Conservation (phyloP, 2,329 filamentous ascomycete species). For the Chaetomium sp. region DNA sequence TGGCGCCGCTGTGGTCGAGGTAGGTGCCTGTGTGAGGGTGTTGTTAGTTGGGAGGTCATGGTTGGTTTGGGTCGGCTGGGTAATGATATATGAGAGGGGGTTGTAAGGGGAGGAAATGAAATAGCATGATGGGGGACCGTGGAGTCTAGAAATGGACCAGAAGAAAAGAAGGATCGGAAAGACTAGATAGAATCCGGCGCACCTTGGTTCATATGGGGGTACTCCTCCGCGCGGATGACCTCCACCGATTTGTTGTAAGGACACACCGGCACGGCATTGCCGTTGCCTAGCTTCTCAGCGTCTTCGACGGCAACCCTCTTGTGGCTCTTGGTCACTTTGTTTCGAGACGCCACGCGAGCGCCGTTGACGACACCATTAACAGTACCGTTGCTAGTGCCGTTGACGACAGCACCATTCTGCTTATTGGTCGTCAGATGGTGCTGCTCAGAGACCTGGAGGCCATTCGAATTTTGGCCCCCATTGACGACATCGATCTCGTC, state of each 20-base stretch:
- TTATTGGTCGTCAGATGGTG: too few relatives aligned
- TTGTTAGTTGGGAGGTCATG: conserved; percentile 17
- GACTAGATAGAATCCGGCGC: not conserved
- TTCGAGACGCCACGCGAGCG: too few relatives aligned
- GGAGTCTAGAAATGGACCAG: not conserved
- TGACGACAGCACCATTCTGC: too few relatives aligned
- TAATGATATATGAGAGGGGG: not conserved
- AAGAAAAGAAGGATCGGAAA: too few relatives aligned
- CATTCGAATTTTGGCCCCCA: too few relatives aligned
- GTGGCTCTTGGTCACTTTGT: not conserved
- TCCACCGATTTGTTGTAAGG: conserved; percentile 32
- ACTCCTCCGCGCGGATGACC: conserved; percentile 33
- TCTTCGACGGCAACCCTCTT: not conserved
- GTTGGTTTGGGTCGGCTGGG: not conserved
- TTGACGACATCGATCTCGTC: too few relatives aligned
- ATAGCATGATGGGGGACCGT: not conserved
- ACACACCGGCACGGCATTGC: not conserved
- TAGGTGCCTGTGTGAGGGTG: conserved; percentile 35
- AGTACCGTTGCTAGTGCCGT: too few relatives aligned
- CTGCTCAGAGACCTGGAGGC: too few relatives aligned
- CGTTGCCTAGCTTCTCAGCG: not conserved
- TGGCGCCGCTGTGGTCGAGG: conserved; percentile 53
- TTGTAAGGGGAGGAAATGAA: not conserved
- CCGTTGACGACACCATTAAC: too few relatives aligned
- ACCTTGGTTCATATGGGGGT: conserved; percentile 39